Evolutionary conservation across 176 grass and related monocot species (phyloP), one percentile per base, ranked within the genome.

Genomic region (Rhynchospora pubera): DNA sequence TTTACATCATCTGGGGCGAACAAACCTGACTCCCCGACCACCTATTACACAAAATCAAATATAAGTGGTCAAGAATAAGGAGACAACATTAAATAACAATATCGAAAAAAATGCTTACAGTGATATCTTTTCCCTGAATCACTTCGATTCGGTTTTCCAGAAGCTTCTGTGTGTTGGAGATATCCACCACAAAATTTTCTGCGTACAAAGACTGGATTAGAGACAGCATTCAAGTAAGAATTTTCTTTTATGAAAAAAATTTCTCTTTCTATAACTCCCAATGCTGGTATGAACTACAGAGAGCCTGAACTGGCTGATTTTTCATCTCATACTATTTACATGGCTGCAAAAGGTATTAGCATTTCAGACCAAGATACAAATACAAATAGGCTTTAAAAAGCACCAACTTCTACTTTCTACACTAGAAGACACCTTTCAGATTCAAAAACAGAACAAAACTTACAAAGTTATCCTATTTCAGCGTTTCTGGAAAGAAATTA

Each of bases 141-240:
- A 87, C 30, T 51, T 92, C 77, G 22, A 85, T 83, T 59, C 87
- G 90, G 76, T 85, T 91, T 84, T 92, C 85, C 46, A 97, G 63
- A 58, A 93, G 82, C 14, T 71, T 89, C 34, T 83, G 90, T 23
- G 95, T 94, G 86, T 89, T 97, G 63, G 87, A 79, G 61, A 84
- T 97, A 22, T 94, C 87, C 1, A 97, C 88, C 62, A 84, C 75
- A 79, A 97, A 94, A 83, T 88, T 94, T 66, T 94, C 95, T 97
- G 81, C 62, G 73, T 75, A 28, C 19, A 7, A 42, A 53, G 52
- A 7, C 46, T 28, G 45, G 39, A 53, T 75, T 28, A 53, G 22
- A 16, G 19, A 75, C 26, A 16, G 52, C 0, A 75, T 75, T 30
- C 22, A 15, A 52, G 21, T 6, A 68, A 68, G 30, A 30, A 45